phyloP scores from a whole-genome alignment of 805 yeast genomes.

The Ogataea pilisensis region DNA sequence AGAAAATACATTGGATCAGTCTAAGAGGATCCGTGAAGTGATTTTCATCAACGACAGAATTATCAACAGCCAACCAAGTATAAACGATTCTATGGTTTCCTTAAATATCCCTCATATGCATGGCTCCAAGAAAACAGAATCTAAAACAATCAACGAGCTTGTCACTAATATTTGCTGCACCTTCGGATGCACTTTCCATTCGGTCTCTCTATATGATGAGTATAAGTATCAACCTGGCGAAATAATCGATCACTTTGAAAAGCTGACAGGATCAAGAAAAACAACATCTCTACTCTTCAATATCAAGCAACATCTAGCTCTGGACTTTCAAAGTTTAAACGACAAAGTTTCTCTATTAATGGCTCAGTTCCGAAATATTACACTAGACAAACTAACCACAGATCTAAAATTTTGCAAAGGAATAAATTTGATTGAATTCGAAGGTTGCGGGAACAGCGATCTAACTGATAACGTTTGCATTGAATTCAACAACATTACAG shows the following conservation, averaged over 20 bases:
- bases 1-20: background rate
- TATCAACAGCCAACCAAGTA: background rate
- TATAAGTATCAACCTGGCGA: constrained; percentile 20
- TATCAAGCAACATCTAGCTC: constrained; percentile 15
- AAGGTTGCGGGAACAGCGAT: constrained; percentile 2
- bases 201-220: constrained; percentile 27
- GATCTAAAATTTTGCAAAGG: constrained; percentile 14
- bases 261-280: constrained; percentile 5
- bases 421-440: constrained; percentile 18
- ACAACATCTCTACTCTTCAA: constrained; percentile 1
- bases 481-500: constrained; percentile 15
- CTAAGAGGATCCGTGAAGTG: constrained; percentile 16
- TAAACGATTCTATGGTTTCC: too few species aligned
- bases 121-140: constrained; percentile 1
- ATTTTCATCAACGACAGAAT: constrained; percentile 20
- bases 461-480: constrained; percentile 4
- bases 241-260: constrained; percentile 14
- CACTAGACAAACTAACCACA: constrained; percentile 14
- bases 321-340: constrained; percentile 21
- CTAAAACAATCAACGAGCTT: constrained; percentile 5
- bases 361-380: constrained; percentile 15
- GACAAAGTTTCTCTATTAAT: constrained; percentile 9
- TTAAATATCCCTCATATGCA: too few species aligned
- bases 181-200: constrained; percentile 19
- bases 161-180: constrained; percentile 14